These are phyloP conservation scores for Aspergillus terreus DNA, from an alignment of 2,329 filamentous ascomycete genomes.

Conservation along the genomic window DNA sequence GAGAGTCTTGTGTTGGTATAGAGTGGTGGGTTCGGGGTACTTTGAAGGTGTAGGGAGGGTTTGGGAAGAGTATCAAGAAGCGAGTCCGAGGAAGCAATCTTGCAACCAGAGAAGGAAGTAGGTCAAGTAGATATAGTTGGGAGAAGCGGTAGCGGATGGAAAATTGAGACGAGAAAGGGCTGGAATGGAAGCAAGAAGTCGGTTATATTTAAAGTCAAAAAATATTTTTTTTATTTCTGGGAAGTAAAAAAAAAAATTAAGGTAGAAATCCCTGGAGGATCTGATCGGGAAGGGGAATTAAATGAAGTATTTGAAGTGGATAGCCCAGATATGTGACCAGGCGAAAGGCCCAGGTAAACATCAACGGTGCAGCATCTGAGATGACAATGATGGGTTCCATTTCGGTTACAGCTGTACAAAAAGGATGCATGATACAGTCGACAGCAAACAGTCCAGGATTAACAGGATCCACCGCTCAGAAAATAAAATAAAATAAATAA, in stretches of 20 bases:
- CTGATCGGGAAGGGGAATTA: constrained; percentile 26
- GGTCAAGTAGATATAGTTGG: constrained; percentile 6
- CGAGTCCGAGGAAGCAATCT: not conserved
- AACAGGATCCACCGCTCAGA: constrained; percentile 22
- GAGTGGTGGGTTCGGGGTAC: not conserved
- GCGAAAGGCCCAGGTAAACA: constrained; percentile 21
- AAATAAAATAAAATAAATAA: constrained; percentile 1
- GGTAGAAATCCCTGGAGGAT: constrained; percentile 13
- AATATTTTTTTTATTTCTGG: not conserved
- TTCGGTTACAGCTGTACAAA: constrained; percentile 36
- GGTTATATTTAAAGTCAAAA: constrained; percentile 3
- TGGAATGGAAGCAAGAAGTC: constrained; percentile 8
- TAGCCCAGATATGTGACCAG: constrained; percentile 34
- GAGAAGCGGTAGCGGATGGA: constrained; percentile 10
- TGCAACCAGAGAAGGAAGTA: constrained; percentile 6
- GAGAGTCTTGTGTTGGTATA: not conserved
- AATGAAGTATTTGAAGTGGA: constrained; percentile 29
- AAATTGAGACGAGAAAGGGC: constrained; percentile 8
- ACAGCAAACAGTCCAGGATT: constrained; percentile 35
- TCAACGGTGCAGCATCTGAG: constrained; percentile 28
- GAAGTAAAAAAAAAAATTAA: constrained; percentile 2
- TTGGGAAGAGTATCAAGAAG: not conserved
- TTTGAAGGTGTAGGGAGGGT: not conserved
- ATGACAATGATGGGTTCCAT: constrained; percentile 20
- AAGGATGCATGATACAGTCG: constrained; percentile 28